Evolutionary conservation across 2,329 filamentous ascomycete genomes (phyloP), one percentile per base, ranked within the genome.

Genomic region (Venturiaceae sp.): DNA sequence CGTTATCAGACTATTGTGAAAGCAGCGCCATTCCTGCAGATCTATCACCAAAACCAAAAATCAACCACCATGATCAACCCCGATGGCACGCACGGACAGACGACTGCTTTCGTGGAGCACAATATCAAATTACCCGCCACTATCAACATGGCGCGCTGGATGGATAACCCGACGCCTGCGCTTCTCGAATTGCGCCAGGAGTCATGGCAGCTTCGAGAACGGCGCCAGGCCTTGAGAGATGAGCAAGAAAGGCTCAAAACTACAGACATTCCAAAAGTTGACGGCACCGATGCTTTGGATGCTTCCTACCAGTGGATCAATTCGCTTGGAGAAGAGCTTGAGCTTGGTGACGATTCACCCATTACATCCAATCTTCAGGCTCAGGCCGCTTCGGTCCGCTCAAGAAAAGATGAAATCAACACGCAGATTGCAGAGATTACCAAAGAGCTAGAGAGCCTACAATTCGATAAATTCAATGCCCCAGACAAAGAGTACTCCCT

Each of bases 131-230:
- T 39, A 11, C 11, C 11, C 16, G 26, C 44, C 44, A 23, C 44
- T 13, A 79, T 99, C 13, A 95, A 89, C 67, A 78, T 99, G 57
- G 94, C 97, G 71, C 83, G 92, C 30, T 99, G 95, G 70, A 86
- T 92, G 80, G 85, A 41, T 21, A 21, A 28, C 28, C 28, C 26
- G 28, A 14, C 13, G 14, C 59, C 62, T 7, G 74, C 80, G 1
- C 74, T 90, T 2, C 82, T 88, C 68, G 74, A 79, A 46, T 78
- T 82, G 46, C 84, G 90, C 30, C 80, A 85, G 61, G 77, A 86
- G 61, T 83, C 83, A 47, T 96, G 92, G 92, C 80, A 81, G 50
- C 83, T 87, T 71, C 88, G 90, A 62, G 79, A 80, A 60, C 47
- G 77, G 83, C 50, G 72, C n/a, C 33, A 5, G 14, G 34, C 23